Evolutionary conservation across 2,329 filamentous ascomycete species (phyloP), one percentile per base, ranked within the genome.

Genomic region (Botrytis porri): DNA sequence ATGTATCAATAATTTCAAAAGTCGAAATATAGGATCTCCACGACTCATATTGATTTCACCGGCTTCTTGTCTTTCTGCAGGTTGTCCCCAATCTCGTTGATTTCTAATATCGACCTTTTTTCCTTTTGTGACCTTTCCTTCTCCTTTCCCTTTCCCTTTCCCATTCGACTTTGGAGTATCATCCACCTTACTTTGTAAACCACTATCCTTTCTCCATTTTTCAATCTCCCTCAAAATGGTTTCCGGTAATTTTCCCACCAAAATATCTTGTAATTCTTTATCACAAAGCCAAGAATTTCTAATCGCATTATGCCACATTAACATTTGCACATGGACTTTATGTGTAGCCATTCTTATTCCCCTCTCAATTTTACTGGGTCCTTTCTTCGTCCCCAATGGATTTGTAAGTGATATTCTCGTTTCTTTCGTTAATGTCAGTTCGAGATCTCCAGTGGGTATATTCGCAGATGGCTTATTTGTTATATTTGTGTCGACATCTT

Each of bases 281-380:
- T 98, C 93, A 77, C 93, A 93, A 32, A 94, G 83, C 91, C 95
- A 98, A 0, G 89, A 86, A 80, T 98, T 98, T 60, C 93, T 89
- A 22, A 96, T 83, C 0, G 93, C 88, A 80, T 98, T 98, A 81
- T 98, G 95, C 86, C 92, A 98, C 74, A 99, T 87, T 25, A 99
- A 84, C 70, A 90, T 88, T 80, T 97, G 90, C 2, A 98, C 94
- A 82, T 99, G 96, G 77, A 97, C 86, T 77, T 93, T 93, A 82
- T 99, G 96, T 0, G 94, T 94, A 5, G 90, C 87, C 48, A 90
- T 88, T 39, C 96, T 88, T 72, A 95, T 92, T 74, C 90, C 88
- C 69, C 93, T 89, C 80, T 98, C 94, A 41, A 92, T 89, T 82
- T 97, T 97, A 4, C 93, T 92, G 0, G 93, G 92, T 0, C 94